These are phyloP conservation scores for Linnemannia hyalina DNA, from an alignment of 192 early-diverging fungal species.

Conservation along the genomic window DNA sequence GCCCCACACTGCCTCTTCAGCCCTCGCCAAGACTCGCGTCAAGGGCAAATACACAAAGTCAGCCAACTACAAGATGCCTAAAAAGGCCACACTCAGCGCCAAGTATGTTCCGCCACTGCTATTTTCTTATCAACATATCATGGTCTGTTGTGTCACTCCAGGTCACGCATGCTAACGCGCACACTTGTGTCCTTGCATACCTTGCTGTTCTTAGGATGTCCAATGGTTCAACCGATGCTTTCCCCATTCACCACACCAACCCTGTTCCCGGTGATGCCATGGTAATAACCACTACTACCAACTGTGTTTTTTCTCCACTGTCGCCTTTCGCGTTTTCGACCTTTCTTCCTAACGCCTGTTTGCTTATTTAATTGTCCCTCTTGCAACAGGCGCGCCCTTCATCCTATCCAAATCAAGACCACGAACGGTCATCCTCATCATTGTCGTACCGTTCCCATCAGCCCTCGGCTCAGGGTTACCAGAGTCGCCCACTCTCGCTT, in stretches of 20 bases:
- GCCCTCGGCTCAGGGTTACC: constrained; percentile 19
- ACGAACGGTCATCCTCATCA: constrained; percentile 22
- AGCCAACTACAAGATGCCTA: constrained; percentile 51
- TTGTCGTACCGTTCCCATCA: constrained; percentile 35
- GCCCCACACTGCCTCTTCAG: constrained; percentile 5
- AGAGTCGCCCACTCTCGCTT: constrained; percentile 41
- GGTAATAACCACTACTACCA: neutral
- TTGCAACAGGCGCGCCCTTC: constrained; percentile 9
- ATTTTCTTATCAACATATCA: neutral
- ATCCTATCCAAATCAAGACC: constrained; percentile 26
- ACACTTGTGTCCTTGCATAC: neutral
- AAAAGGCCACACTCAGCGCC: constrained; percentile 13
- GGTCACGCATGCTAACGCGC: constrained; percentile 3
- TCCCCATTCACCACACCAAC: neutral
- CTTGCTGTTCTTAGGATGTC: neutral
- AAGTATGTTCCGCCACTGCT: constrained; percentile 21
- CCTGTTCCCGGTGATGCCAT: neutral
- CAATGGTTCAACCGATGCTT: neutral
- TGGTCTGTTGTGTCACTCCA: neutral
- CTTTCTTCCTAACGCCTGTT: too few relatives aligned
- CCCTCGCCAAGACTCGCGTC: constrained; percentile 27
- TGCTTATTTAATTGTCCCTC: neutral
- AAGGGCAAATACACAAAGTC: constrained; percentile 48
- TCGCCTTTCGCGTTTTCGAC: too few relatives aligned
- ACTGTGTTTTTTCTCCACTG: too few relatives aligned